Evolutionary conservation across 768 basidiomycete genomes (phyloP), one percentile per base, ranked within the genome.

Genomic region (Leccinum pellstonianum): DNA sequence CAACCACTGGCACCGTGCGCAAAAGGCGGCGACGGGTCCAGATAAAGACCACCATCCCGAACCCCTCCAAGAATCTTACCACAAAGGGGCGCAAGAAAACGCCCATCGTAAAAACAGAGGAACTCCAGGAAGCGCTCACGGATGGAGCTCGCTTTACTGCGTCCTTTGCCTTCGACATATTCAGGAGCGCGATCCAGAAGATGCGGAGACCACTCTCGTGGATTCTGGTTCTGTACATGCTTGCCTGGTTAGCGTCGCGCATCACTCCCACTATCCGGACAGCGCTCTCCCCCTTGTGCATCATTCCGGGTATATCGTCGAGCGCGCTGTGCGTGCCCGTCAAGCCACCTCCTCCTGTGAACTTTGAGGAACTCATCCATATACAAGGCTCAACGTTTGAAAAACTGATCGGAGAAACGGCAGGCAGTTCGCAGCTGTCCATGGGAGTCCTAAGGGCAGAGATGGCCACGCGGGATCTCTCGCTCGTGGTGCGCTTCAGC

Each of bases 391-490:
- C 81, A 47, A 81, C 81, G 2, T 85, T 91, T 57, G 86, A 85
- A 55, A 77, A 88, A 62, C 72, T 91, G 17, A 69, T 87, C 25
- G 83, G 83, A 52, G 83, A 85, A 50, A 77, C 85, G 0, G 77
- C 80, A 0, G 84, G 86, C 2, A 81, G 83, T 1, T 83, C 86
- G 0, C 78, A 78, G 5, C 69, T 93, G 38, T 83, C 87, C 5
- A 68, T 89, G 48, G 83, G 89, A 57, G 81, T 93, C 62, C 85
- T 90, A 73, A 86, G 85, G 70, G 86, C 88, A 14, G 86, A 91
- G 64, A 86, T 91, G 82, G 91, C 89, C 14, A 88, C 86, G 1
- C 76, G 72, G 23, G 90, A 93, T 68, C 77, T 93, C 54, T 75
- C 82, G 14, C 79, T 83, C 5, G 77, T 90, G 29, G 85, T 91